A percentile compares a stretch with the other conserved stretches of the same genome.
Conservation (phyloP, 345 rosid genomes). For the Chamaenerion angustifolium region DNA sequence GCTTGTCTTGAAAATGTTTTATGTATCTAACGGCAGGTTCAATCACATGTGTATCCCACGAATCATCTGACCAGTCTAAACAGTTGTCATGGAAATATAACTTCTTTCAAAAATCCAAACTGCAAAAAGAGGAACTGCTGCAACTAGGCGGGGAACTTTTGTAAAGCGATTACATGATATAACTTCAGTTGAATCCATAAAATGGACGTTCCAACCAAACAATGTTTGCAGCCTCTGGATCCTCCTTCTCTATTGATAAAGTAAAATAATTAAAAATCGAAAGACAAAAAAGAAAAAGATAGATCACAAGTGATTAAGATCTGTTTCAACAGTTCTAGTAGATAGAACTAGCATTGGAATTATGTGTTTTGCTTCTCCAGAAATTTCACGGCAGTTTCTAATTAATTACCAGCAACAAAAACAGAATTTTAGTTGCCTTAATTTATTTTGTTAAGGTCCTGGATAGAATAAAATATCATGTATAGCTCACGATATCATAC, state of each 20-base stretch:
- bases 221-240: conserved; percentile 38
- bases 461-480: no score
- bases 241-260: conserved; percentile 59
- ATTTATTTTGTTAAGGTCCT: no score
- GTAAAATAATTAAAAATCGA: background rate
- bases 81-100: conserved; percentile 3
- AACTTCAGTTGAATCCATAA: conserved; percentile 59
- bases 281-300: no score
- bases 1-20: conserved; percentile 30
- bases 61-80: conserved; percentile 54
- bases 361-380: no score
- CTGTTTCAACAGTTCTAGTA: no score
- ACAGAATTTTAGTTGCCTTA: no score
- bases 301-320: no score
- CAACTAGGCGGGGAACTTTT: background rate
- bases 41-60: conserved; percentile 60
- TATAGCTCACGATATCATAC: no score
- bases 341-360: no score
- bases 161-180: conserved; percentile 31
- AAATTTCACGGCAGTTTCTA: no score
- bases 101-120: background rate
- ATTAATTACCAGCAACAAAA: no score
- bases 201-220: conserved; percentile 74
- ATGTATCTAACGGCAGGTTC: conserved; percentile 40
- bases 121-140: background rate